phyloP scores from a whole-genome alignment of 1,284 basidiomycete species.

The Hemileia vastatrix region DNA sequence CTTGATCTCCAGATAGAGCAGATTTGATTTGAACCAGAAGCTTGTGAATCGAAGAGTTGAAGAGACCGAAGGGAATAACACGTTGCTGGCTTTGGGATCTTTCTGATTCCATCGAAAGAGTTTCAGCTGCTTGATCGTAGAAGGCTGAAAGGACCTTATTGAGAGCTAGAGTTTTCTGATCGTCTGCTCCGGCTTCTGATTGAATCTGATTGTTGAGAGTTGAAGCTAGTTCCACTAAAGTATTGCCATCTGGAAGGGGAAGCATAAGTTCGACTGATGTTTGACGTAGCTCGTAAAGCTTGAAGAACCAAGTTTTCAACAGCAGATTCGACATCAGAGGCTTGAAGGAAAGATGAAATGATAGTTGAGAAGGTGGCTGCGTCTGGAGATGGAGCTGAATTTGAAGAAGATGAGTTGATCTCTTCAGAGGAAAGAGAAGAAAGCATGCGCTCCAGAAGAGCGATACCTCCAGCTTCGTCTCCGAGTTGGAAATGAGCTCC shows the following conservation, averaged over 20 bases:
- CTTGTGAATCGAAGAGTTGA: not conserved
- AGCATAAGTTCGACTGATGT: conserved; percentile 34
- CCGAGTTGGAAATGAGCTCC: conserved; percentile 61
- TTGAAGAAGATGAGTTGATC: conserved; percentile 11
- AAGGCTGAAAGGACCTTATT: not conserved
- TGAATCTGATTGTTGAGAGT: not conserved
- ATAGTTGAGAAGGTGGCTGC: conserved; percentile 54
- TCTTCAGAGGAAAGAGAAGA: conserved; percentile 48
- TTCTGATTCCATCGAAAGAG: not conserved
- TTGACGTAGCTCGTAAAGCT: conserved; percentile 51
- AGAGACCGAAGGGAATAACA: not conserved
- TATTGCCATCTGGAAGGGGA: not conserved
- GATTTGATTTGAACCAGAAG: not conserved
- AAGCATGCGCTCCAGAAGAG: conserved; percentile 65
- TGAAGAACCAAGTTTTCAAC: conserved; percentile 62
- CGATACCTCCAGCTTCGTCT: conserved; percentile 57
- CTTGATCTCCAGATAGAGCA: not conserved
- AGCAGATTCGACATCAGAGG: conserved; percentile 58
- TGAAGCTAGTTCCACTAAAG: conserved; percentile 40
- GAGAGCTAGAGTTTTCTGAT: not conserved
- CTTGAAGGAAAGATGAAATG: conserved; percentile 58
- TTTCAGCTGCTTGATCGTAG: not conserved
- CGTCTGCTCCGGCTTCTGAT: not conserved
- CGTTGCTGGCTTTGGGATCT: not conserved
- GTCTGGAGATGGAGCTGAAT: conserved; percentile 46